Evolutionary conservation across 192 early-diverging fungal species (phyloP).

Genomic region (Chytriomyces sp.): DNA sequence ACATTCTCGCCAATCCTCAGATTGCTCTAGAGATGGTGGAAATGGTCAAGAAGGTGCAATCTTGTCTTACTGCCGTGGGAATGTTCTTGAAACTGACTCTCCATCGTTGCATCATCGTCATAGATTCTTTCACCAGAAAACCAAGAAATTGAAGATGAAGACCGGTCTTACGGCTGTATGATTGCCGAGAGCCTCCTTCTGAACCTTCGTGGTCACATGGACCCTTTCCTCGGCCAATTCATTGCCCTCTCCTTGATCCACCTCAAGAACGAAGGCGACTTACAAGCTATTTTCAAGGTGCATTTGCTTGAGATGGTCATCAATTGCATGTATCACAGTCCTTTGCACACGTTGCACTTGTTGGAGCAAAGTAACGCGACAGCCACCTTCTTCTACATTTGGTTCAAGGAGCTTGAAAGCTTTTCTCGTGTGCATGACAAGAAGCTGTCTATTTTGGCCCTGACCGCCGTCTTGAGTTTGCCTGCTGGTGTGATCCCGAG

Average conservation of each 20-base stretch:
- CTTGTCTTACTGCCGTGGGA: constrained; percentile 9
- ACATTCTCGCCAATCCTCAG: constrained; percentile 67
- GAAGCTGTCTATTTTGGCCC: constrained; percentile 31
- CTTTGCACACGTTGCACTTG: constrained; percentile 12
- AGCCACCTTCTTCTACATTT: constrained; percentile 27
- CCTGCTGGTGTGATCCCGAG: constrained; percentile 21
- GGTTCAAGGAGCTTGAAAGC: constrained; percentile 29
- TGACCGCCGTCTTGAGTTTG: constrained; percentile 12
- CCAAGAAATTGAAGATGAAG: constrained; percentile 73
- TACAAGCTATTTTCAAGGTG: constrained; percentile 26
- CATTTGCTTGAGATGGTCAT: constrained; percentile 26
- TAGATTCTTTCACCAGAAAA: constrained; percentile 43
- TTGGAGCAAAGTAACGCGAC: constrained; percentile 17
- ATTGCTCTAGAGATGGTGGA: constrained; percentile 84
- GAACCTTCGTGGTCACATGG: constrained; percentile 80
- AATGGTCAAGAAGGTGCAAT: constrained; percentile 50
- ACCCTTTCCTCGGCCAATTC: constrained; percentile 50
- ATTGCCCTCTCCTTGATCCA: constrained; percentile 22
- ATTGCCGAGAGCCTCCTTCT: constrained; percentile 84
- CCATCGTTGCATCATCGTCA: neutral
- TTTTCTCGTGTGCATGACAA: constrained; percentile 36
- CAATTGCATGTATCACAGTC: constrained; percentile 30
- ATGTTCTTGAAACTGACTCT: neutral
- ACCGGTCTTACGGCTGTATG: constrained; percentile 81
- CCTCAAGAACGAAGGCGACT: constrained; percentile 25